Evolutionary conservation across 208 protist species (phyloP).

Genomic region (Leishmania arabica): DNA sequence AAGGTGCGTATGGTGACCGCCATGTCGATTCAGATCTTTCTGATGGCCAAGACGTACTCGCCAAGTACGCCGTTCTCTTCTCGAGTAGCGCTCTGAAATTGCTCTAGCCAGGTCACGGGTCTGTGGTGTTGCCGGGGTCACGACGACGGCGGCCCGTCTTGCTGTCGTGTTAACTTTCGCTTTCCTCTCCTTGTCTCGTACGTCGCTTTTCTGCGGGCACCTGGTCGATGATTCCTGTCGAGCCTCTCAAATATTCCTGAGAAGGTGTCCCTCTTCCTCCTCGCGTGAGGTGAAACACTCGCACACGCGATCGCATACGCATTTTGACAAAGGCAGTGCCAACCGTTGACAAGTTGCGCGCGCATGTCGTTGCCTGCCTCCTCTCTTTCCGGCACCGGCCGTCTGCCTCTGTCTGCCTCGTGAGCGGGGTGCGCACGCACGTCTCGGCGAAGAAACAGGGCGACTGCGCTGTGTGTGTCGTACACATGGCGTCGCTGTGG

Average conservation of each 20-base stretch:
- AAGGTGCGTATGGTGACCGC: slow-evolving; percentile 1
- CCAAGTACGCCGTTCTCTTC: background rate
- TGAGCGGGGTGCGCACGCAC: background rate
- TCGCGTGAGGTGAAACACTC: background rate
- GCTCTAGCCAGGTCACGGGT: background rate
- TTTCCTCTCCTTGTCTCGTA: background rate
- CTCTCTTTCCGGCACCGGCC: background rate
- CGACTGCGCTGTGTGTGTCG: background rate
- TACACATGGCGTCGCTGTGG: background rate
- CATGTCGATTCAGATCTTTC: slow-evolving; percentile 5
- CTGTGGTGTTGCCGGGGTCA: background rate
- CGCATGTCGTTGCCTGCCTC: background rate
- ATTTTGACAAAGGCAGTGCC: background rate
- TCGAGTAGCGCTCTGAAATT: background rate
- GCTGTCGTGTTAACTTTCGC: background rate
- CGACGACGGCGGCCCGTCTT: background rate
- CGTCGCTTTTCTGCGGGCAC: background rate
- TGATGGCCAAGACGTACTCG: background rate
- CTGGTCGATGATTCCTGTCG: background rate
- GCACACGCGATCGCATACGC: background rate
- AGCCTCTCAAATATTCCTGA: background rate
- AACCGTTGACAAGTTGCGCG: background rate
- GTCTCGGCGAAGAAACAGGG: background rate
- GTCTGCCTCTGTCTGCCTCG: background rate
- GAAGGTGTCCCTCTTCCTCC: background rate